These are phyloP conservation scores for Dittrichia graveolens DNA, from an alignment of 129 eudicot species.

Conservation along the genomic window DNA sequence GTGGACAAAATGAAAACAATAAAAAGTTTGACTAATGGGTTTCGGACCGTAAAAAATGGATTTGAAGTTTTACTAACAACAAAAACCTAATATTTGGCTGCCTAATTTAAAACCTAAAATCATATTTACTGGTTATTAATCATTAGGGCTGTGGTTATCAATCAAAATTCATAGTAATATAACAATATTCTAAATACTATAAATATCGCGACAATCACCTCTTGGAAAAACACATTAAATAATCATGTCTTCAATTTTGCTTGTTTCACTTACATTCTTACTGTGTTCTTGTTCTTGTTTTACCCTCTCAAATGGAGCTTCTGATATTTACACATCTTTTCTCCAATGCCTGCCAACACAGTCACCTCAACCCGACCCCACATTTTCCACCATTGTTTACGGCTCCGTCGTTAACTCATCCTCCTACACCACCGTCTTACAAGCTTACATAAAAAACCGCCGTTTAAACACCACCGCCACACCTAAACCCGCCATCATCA, in stretches of 20 bases:
- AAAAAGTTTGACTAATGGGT: too few relatives aligned
- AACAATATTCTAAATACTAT: not conserved
- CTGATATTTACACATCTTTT: constrained; percentile 30
- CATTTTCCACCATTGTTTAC: constrained; percentile 41
- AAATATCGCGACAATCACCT: constrained; percentile 19
- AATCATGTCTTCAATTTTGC: constrained; percentile 26
- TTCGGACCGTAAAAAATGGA: too few relatives aligned
- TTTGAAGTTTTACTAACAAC: too few relatives aligned
- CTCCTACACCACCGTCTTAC: constrained; percentile 41
- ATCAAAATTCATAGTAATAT: too few relatives aligned
- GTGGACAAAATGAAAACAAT: too few relatives aligned
- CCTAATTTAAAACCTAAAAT: too few relatives aligned
- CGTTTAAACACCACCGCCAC: constrained; percentile 45
- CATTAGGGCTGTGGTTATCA: too few relatives aligned
- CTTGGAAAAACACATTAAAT: not conserved
- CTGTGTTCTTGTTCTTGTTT: constrained; percentile 12
- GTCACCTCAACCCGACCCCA: constrained; percentile 31
- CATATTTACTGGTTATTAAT: too few relatives aligned
- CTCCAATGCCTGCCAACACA: constrained; percentile 31
- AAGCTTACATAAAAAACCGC: constrained; percentile 47
- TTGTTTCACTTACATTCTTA: constrained; percentile 16
- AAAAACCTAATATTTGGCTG: too few relatives aligned
- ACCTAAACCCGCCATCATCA: constrained; percentile 49
- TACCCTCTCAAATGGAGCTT: constrained; percentile 24
- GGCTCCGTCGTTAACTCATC: constrained; percentile 30